Evolutionary conservation across 2,329 filamentous ascomycete genomes (phyloP), one percentile per base, ranked within the genome.

Genomic region (Fusarium sororula): DNA sequence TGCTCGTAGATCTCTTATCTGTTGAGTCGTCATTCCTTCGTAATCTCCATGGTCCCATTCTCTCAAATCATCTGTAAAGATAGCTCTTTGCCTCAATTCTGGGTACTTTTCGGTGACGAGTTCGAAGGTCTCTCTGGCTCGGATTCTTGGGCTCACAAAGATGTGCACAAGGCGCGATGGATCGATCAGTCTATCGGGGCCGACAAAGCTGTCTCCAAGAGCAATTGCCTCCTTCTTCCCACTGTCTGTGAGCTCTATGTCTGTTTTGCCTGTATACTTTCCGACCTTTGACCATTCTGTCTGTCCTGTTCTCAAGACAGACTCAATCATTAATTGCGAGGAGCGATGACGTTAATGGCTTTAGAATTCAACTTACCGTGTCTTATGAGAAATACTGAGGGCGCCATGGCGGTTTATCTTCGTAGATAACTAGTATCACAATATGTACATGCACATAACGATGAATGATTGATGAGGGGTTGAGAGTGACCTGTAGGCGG

Each of bases 331-430:
- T 20, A 26, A 17, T 1, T 11, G 7, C 6, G 6, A 35, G 13
- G 32, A 35, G 6, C 11, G 6, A 20, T 14, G 5, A 6, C 4
- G 12, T 9, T 6, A 9, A 3, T 4, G 7, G 3, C 7, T 24
- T 18, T 3, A 4, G 1, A 17, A 7, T 18, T 1, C 12, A 14
- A 24, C 48, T 11, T 26, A 53, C 48, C 48, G 48, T 53, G 48
- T 13, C 48, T 53, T 15, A 53, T 5, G 8, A 37, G 48, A 11
- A 53, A 53, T 11, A 53, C 48, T 13, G 11, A 37, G 6, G 48
- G 48, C 6, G 12, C n/a, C 48, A 53, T 37, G 11, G 11, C 24
- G 4, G 17, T 3, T 24, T 14, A 7, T 24, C 6, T 7, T 14
- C 3, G 6, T 7, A 24, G 22, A 35, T 9, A 20, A 11, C 12